Base-by-base conservation (phyloP, 2,329 filamentous ascomycete species). In the Thielaviopsis ethacetica region DNA sequence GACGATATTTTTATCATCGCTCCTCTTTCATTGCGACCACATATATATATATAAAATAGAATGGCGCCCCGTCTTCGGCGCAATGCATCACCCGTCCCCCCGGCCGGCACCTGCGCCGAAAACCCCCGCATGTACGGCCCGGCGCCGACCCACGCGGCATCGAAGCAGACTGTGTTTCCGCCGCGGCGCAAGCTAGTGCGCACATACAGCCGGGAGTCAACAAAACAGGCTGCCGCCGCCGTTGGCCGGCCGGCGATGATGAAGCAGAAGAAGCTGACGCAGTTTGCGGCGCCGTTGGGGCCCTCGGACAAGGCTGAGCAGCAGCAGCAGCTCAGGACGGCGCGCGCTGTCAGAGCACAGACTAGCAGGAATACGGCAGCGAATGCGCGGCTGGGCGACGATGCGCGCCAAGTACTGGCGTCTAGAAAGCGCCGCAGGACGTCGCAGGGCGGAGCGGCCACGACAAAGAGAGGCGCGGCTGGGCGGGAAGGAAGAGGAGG, bases 221-320 rank as follows among this genome's bases (percentile, higher is more conserved):
- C 22, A 5, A 56, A 34, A 12, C 30, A 34, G 30, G 30, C 26
- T 4, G 26, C 26, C 9, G 41, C n/a, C n/a, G n/a, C n/a, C n/a
- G n/a, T n/a, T n/a, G n/a, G n/a, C 54, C n/a, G 41, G 17, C 27
- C 15, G 22, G n/a, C 54, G 15, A 49, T 52, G n/a, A 41, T 72
- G 52, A 67, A 67, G 60, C 73, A 75, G 64, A 70, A 72, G 65
- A 75, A 72, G 1, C 63, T 75, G 22, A 75, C 72, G 5, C 73
- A 75, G 63, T 69, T 57, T 41, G 19, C 30, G 5, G 21, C 41
- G 17, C n/a, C 53, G 22, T 21, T 27, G n/a, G 17, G n/a, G 6
- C 26, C 51, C 34, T n/a, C 21, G 2, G 30, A 12, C 10, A 9
- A 34, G 30, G 10, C 38, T 44, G 38, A 44, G 38, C 38, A 3